These are phyloP conservation scores for Meyerozyma athensensis DNA, from an alignment of 1,139 yeast species.

Conservation along the genomic window DNA sequence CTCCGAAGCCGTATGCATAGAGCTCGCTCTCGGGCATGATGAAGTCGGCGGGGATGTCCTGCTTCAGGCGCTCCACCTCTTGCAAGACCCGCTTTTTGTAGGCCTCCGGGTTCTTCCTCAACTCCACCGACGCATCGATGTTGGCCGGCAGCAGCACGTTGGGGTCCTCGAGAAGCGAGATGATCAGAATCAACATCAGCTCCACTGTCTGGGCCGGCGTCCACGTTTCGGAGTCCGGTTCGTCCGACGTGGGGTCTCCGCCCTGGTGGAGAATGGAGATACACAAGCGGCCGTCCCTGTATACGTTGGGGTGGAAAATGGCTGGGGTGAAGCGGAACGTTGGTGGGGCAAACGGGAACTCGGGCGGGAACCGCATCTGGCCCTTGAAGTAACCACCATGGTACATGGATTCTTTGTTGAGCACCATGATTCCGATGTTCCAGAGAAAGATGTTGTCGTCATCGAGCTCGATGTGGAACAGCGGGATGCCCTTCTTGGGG, in stretches of 20 bases:
- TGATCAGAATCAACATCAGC: constrained; percentile 81
- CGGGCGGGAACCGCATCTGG: constrained; percentile 87
- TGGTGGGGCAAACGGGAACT: constrained; percentile 91
- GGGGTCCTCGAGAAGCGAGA: constrained; percentile 88
- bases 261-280: constrained; percentile 87
- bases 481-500: constrained; percentile 88
- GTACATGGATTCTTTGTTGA: constrained; percentile 83
- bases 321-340: constrained; percentile 91
- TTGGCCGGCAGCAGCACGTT: constrained; percentile 92
- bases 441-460: constrained; percentile 88
- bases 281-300: constrained; percentile 88
- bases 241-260: constrained; percentile 86
- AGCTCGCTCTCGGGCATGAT: constrained; percentile 65
- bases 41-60: constrained; percentile 82
- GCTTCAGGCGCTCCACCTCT: constrained; percentile 80
- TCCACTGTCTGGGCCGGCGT: constrained; percentile 96
- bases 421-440: constrained; percentile 92
- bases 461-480: constrained; percentile 81
- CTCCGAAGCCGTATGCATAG: constrained; percentile 54
- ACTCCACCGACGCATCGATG: constrained; percentile 92
- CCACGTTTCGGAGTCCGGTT: constrained; percentile 93
- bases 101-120: constrained; percentile 76
- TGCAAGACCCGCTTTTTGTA: constrained; percentile 73
- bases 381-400: constrained; percentile 97
- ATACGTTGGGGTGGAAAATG: constrained; percentile 91